A percentile compares a stretch with the other conserved stretches of the same genome.
Conservation (phyloP, 495 filamentous ascomycete species). For the Astrocystis sublimbata region DNA sequence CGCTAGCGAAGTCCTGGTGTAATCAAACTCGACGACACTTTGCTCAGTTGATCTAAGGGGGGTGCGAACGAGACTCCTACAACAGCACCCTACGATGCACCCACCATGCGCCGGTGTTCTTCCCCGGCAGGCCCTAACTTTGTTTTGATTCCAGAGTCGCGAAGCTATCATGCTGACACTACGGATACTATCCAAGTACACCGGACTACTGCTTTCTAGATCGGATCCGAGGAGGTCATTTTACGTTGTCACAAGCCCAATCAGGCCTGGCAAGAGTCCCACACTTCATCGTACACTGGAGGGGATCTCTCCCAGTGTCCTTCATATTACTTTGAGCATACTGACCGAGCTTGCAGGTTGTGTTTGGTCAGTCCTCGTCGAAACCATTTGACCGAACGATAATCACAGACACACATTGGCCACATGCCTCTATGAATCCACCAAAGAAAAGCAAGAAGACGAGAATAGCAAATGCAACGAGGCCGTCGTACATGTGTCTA, state of each 20-base stretch:
- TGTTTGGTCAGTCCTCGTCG: background rate
- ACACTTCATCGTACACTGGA: background rate
- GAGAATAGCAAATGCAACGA: background rate
- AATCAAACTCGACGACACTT: background rate
- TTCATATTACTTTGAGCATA: background rate
- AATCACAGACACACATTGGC: background rate
- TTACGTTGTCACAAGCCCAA: background rate
- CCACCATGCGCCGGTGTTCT: too few species aligned
- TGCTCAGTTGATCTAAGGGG: conserved; percentile 1
- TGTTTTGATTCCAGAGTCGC: background rate
- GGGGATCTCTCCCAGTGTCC: too few species aligned
- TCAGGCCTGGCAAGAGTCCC: background rate
- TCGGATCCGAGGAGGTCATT: background rate
- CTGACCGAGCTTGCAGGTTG: background rate
- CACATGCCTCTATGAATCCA: background rate
- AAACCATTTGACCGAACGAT: background rate
- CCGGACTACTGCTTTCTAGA: background rate
- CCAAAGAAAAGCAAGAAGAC: background rate
- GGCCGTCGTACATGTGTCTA: background rate
- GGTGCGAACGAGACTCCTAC: background rate
- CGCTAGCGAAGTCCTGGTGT: conserved; percentile 1
- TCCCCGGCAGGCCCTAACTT: too few species aligned
- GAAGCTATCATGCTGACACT: too few species aligned
- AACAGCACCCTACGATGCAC: background rate
- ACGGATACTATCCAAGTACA: too few species aligned